Evolutionary conservation across 148 eudicot species (phyloP).

Genomic region (Amaranthus cruentus): DNA sequence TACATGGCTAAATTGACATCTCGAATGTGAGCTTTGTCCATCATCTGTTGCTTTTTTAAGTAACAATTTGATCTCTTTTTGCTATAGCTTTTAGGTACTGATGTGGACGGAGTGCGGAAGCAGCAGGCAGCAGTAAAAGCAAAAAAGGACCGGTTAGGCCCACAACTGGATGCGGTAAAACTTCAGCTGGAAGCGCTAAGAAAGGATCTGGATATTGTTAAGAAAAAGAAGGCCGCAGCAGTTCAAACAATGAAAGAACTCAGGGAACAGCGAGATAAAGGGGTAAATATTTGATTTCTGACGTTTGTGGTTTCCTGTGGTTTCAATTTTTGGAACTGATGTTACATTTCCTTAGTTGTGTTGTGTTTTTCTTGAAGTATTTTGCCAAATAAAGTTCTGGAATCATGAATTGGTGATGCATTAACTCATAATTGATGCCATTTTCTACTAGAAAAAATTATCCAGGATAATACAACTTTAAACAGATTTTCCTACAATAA

Average conservation of each 20-base stretch:
- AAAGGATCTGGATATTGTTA: slow-evolving; percentile 32
- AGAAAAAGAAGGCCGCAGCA: slow-evolving; percentile 37
- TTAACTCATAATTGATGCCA: too few species aligned
- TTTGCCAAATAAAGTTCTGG: not conserved
- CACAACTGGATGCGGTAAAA: slow-evolving; percentile 35
- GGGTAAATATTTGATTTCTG: slow-evolving; percentile 34
- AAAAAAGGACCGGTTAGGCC: slow-evolving; percentile 42
- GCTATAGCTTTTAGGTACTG: slow-evolving; percentile 59
- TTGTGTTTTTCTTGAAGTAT: not conserved
- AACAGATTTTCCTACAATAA: too few species aligned
- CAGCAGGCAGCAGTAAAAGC: slow-evolving; percentile 44
- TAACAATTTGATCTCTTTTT: slow-evolving; percentile 4
- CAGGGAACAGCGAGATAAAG: slow-evolving; percentile 42
- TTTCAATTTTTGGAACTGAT: not conserved
- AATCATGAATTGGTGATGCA: not conserved
- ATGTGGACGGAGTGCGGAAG: slow-evolving; percentile 72
- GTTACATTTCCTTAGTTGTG: not conserved
- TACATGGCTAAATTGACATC: slow-evolving; percentile 20
- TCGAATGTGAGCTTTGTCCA: not conserved
- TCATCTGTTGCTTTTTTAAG: slow-evolving; percentile 1
- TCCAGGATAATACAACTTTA: too few species aligned
- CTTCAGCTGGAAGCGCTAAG: slow-evolving; percentile 38
- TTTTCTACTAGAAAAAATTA: too few species aligned
- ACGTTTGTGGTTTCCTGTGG: not conserved
- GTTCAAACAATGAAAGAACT: slow-evolving; percentile 30